Conservation (phyloP, 2,329 filamentous ascomycete species). For the Trichophaea hybrida region DNA sequence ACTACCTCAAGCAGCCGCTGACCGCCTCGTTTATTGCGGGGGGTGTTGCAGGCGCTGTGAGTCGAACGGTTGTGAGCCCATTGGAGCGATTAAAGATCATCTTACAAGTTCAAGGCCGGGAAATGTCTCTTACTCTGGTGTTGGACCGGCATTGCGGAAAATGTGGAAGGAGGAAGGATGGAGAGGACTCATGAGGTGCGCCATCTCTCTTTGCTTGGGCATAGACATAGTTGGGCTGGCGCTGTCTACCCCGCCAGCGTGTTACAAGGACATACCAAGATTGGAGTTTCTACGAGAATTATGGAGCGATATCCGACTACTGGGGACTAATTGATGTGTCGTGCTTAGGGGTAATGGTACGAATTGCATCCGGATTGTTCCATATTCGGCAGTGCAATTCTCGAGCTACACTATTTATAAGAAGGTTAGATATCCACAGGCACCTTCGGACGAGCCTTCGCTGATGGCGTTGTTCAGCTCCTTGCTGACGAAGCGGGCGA, state of each 20-base stretch:
- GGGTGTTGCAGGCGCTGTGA: slow-evolving; percentile 90
- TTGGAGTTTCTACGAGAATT: too few species aligned
- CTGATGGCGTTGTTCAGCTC: not conserved
- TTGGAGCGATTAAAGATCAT: slow-evolving; percentile 93
- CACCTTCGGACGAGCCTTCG: not conserved
- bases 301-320: not conserved
- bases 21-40: slow-evolving; percentile 86
- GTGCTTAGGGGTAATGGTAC: slow-evolving; percentile 62
- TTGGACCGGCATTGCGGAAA: slow-evolving; percentile 74
- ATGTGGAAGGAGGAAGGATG: slow-evolving; percentile 97
- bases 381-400: slow-evolving; percentile 96
- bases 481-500: slow-evolving; percentile 33
- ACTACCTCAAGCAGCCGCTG: slow-evolving; percentile 48
- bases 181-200: slow-evolving; percentile 75
- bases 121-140: slow-evolving; percentile 83
- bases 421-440: slow-evolving; percentile 42
- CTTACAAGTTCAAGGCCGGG: slow-evolving; percentile 92
- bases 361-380: slow-evolving; percentile 95
- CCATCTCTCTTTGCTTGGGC: not conserved
- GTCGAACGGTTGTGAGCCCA: slow-evolving; percentile 88
- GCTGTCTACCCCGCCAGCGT: too few species aligned
- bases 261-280: too few species aligned
- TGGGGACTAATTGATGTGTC: not conserved
- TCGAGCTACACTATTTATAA: slow-evolving; percentile 98
- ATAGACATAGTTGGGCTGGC: too few species aligned